These are phyloP conservation scores for Hypoxylon sp. DNA, from an alignment of 2,329 filamentous ascomycete genomes.

Conservation along the genomic window DNA sequence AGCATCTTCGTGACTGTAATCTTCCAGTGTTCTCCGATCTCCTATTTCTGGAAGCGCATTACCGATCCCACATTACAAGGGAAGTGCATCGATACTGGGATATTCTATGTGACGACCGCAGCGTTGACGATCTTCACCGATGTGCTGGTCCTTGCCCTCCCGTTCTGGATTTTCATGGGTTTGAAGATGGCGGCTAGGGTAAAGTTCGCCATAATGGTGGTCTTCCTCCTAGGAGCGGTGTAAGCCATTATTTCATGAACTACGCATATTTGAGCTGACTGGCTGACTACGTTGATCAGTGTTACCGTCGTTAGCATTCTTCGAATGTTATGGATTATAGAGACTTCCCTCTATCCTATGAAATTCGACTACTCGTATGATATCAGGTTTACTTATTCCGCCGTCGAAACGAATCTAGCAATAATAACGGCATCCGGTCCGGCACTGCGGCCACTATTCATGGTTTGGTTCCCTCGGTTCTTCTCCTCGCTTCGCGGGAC, in stretches of 20 bases:
- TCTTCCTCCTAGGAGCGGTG: constrained; percentile 54
- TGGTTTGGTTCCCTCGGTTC: constrained; percentile 48
- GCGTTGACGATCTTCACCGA: constrained; percentile 60
- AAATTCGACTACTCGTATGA: constrained; percentile 46
- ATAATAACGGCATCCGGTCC: constrained; percentile 50
- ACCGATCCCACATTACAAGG: constrained; percentile 44
- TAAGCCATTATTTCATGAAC: constrained; percentile 33
- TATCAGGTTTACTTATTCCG: constrained; percentile 48
- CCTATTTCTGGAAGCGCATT: constrained; percentile 49
- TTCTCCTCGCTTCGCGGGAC: constrained; percentile 43
- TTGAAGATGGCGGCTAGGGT: constrained; percentile 58
- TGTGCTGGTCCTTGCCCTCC: constrained; percentile 57
- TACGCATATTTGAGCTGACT: too few relatives aligned
- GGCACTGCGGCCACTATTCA: constrained; percentile 45
- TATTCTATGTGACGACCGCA: constrained; percentile 50
- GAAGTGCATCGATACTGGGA: constrained; percentile 39
- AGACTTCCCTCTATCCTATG: constrained; percentile 42
- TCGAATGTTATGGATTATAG: constrained; percentile 45
- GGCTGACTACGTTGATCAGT: constrained; percentile 31
- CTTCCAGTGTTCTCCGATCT: constrained; percentile 52
- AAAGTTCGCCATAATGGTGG: constrained; percentile 58
- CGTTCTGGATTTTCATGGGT: constrained; percentile 59
- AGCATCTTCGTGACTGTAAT: constrained; percentile 52
- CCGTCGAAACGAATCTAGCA: constrained; percentile 50
- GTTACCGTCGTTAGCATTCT: constrained; percentile 45